Base-by-base conservation (phyloP, 2,329 filamentous ascomycete species). In the Hymenoscyphus occultus region DNA sequence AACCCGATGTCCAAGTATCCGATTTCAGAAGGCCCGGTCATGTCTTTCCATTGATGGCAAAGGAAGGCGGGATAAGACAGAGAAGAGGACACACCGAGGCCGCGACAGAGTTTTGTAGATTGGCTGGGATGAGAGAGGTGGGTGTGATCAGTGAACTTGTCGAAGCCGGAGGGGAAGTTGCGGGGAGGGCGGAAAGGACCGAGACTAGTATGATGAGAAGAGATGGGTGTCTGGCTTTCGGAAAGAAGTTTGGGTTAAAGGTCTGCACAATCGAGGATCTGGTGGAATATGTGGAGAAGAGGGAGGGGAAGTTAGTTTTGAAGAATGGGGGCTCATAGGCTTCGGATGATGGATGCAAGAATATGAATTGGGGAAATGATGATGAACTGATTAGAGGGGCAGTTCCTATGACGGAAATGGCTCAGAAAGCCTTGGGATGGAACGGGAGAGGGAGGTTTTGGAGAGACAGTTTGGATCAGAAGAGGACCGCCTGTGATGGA, bases 221-320 rank as follows among this genome's bases (percentile, higher is more conserved):
- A 69, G 92, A 97, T 80, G 91, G 86, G 45, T 97, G 93, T 79
- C 81, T 99, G 74, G 85, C 83, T 60, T 99, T 99, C 83, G 95
- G 93, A 35, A 87, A 87, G 78, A 88, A 84, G 78, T 98, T 90
- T 88, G 93, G 93, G 4, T 81, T 99, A 71, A 95, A 90, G 81
- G 92, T 96, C 65, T 96, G 93, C 79, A 98, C 95, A 39, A 98
- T 99, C 79, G 93, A 94, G 76, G 93, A 94, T 78, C 78, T 99
- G 79, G 89, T 94, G 35, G 82, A 81, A 64, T 90, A 96, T 67
- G 69, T 75, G 45, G 74, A 75, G 67, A 64, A 59, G 65, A 74
- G 63, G 54, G 72, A 75, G 64, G 73, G 73, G 56, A 74, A 73
- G 68, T 65, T 72, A 64, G 65, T 59, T n/a, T 68, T 69, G 64